Base-by-base conservation (phyloP, 371 early-diverging fungal genomes). In the Mucor circinelloides region DNA sequence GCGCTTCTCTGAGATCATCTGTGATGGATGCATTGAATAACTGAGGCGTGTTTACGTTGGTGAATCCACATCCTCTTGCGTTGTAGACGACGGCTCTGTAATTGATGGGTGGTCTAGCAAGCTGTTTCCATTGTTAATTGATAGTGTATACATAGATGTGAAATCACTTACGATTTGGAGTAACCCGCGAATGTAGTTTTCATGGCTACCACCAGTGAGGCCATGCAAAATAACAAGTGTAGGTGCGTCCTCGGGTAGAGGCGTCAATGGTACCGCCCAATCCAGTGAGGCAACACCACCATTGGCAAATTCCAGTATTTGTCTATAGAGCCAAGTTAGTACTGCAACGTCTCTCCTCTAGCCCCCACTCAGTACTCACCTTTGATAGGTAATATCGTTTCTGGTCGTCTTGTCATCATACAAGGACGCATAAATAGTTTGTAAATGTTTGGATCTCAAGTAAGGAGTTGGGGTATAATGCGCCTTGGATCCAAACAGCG, bases 221-320 rank as follows among this genome's bases (percentile, higher is more conserved):
- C 96, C 95, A 77, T 93, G 95, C 7, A 92, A 76, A 25, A 95
- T 75, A 0, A 96, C 81, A 32, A 93, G 70, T 10, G 88, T 90
- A 0, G 92, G 87, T 27, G 80, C 80, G 64, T 82, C 79, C 58
- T 82, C 86, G 2, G 68, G 73, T 30, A 87, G 82, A 71, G 78
- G 78, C 17, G 71, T 67, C 15, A 44, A 61, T 28, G 80, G 25
- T 3, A 63, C 21, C 12, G 88, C 89, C 96, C 95, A 96, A 79
- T 96, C 96, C 23, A 96, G 67, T 0, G 95, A 84, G 21, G 93
- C 77, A 38, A 88, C 84, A 34, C 96, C 96, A 12, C 94, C 94
- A 74, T 96, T 94, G 17, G 85, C 83, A 28, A 87, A 80, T 17
- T 76, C 63, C 21, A 92, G 56, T 3, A 88, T 70, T 63, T 92